These are phyloP conservation scores for Oryza rufipogon DNA, from an alignment of 176 grass and related monocot genomes.

Conservation along the genomic window DNA sequence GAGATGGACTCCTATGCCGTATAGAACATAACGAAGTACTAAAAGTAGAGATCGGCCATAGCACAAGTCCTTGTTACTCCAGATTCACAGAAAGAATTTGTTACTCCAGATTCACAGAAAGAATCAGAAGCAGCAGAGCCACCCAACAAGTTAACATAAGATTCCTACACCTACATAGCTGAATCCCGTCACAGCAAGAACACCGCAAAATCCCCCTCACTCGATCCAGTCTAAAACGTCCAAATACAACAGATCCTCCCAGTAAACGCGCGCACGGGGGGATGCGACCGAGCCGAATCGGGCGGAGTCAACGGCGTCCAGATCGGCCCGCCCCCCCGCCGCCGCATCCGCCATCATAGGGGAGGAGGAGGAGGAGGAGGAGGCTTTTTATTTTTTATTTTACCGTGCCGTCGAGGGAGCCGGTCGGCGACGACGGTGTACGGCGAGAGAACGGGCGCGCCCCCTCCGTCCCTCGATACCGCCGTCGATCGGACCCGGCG, in stretches of 20 bases:
- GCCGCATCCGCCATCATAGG: background rate
- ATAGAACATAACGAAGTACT: too few relatives aligned
- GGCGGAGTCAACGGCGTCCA: slow-evolving; percentile 40
- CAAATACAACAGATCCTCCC: background rate
- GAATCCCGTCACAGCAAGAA: background rate
- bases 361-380: background rate
- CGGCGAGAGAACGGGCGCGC: background rate
- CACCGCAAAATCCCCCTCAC: background rate
- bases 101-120: background rate
- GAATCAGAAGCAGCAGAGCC: background rate
- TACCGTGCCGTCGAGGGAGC: slow-evolving; percentile 6
- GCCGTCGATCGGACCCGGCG: slow-evolving; percentile 4
- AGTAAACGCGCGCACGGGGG: background rate
- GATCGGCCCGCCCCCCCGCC: slow-evolving; percentile 36
- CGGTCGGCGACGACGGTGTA: background rate
- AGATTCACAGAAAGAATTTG: background rate
- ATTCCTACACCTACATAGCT: slow-evolving; percentile 5
- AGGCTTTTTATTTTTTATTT: background rate
- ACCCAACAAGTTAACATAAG: background rate
- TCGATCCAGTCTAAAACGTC: slow-evolving; percentile 27
- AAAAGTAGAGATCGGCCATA: background rate
- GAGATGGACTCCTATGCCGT: background rate
- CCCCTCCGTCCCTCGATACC: background rate
- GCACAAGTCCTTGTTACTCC: background rate
- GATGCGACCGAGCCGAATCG: slow-evolving; percentile 4